Base-by-base conservation (phyloP, 495 filamentous ascomycete species). In the Cladorrhinum samala region DNA sequence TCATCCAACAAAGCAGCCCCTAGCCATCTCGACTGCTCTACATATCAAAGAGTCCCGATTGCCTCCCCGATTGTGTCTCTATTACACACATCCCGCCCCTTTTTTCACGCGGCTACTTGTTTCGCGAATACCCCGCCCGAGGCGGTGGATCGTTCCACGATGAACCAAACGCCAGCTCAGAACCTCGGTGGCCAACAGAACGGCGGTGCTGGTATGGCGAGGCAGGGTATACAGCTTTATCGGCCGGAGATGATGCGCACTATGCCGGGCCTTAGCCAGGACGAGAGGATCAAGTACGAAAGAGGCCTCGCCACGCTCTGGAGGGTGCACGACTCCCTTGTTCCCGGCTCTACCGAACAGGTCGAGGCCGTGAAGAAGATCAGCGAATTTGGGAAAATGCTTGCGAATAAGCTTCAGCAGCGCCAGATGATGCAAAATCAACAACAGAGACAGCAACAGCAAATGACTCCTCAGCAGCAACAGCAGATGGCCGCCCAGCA, bases 261-360 rank as follows among this genome's bases (percentile, higher is more conserved):
- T 3, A 67, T 82, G 2, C 53, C 47, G 0, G 65, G 69, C 18
- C 71, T 82, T 1, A 68, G 56, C 11, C 77, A 83, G 3, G 77
- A 84, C 11, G 83, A 87, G 49, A 87, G 83, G 58, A 51, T 59
- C 8, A 84, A 86, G 61, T 89, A 89, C 53, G 77, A 86, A 47
- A 67, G 75, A 42, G 76, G 86, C 2, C 75, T 92, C 11, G 75
- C 77, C 16, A 64, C 58, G 13, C 67, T 91, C 9, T 89, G 84
- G 77, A 67, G 73, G 13, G 60, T 73, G 9, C 76, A 91, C 36
- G 83, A 86, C 39, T 77, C 61, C 14, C 75, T 79, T n/a, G 70
- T 78, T 7, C 66, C 73, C 5, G 76, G 81, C 14, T 79, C 73
- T 2, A 50, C 68, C 1, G 80, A 85, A 48, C 83, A 88, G 44